Percentiles rank a stretch among this genome's conserved stretches.
Evolutionary conservation across 345 rosid species (phyloP).

Genomic region (Kernera saxatilis): DNA sequence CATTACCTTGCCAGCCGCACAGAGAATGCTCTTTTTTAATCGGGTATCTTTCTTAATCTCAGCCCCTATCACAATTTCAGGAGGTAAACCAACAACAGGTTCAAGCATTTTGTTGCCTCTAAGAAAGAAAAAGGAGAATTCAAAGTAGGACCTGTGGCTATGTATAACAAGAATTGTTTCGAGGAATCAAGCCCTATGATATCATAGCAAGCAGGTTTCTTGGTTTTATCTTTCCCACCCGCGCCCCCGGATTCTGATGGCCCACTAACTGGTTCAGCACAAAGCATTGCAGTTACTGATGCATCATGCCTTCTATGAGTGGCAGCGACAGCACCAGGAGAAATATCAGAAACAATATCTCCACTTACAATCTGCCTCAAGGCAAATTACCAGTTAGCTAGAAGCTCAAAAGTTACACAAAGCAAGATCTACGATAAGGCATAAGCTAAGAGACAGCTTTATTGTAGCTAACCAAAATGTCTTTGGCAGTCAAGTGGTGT

Average conservation of each 20-base stretch:
- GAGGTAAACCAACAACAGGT: constrained; percentile 3
- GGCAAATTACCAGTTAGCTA: constrained; percentile 7
- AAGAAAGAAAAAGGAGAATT: not conserved
- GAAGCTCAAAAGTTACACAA: not conserved
- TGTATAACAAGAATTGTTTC: constrained; percentile 66
- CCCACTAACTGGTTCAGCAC: constrained; percentile 77
- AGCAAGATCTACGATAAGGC: not conserved
- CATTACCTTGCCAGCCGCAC: constrained; percentile 82
- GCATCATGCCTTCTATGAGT: constrained; percentile 94
- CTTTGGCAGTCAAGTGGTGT: constrained; percentile 80
- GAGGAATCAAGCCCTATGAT: constrained; percentile 76
- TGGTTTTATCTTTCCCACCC: constrained; percentile 79
- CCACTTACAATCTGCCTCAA: constrained; percentile 81
- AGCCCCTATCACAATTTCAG: constrained; percentile 42
- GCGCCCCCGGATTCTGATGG: constrained; percentile 67
- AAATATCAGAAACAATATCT: constrained; percentile 96
- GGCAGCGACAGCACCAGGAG: constrained; percentile 88
- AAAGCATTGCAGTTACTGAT: constrained; percentile 79
- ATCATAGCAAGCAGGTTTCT: constrained; percentile 72
- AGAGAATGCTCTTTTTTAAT: constrained; percentile 63
- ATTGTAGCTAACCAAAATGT: constrained; percentile 65
- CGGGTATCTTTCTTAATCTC: constrained; percentile 82
- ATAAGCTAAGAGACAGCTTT: constrained; percentile 8
- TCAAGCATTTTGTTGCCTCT: constrained; percentile 11
- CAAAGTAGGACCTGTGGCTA: constrained; percentile 62